These are phyloP conservation scores for Ganoderma leucocontextum DNA, from an alignment of 1,284 basidiomycete species.

Conservation along the genomic window DNA sequence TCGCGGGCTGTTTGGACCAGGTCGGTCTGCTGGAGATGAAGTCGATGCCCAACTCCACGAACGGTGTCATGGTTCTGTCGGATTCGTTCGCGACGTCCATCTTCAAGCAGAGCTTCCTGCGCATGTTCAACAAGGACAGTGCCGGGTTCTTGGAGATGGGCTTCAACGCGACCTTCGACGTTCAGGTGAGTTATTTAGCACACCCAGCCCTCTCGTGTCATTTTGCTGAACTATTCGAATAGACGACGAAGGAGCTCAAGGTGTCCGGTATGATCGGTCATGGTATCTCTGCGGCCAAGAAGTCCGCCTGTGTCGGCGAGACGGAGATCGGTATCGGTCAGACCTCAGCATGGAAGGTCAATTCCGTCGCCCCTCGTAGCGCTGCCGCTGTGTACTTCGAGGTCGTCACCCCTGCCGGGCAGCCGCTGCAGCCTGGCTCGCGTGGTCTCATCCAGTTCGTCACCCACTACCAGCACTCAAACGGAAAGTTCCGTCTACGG, in stretches of 20 bases:
- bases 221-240: conserved; percentile 12
- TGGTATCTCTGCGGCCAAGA: conserved; percentile 96
- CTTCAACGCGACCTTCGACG: conserved; percentile 99
- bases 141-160: conserved; percentile 96
- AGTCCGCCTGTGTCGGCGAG: conserved; percentile 96
- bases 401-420: conserved; percentile 98
- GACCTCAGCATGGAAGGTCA: conserved; percentile 99
- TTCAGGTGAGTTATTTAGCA: conserved; percentile 68
- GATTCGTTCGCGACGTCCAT: conserved; percentile 99
- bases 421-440: conserved; percentile 90
- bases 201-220: conserved; percentile 7
- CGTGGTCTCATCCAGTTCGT: conserved; percentile 98
- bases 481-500: conserved; percentile 92
- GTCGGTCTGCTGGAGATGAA: conserved; percentile 99
- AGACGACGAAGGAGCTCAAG: conserved; percentile 99
- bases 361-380: conserved; percentile 89
- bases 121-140: conserved; percentile 94
- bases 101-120: conserved; percentile 98
- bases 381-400: conserved; percentile 97
- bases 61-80: conserved; percentile 95
- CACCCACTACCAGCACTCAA: conserved; percentile 98
- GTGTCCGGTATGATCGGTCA: conserved; percentile 99
- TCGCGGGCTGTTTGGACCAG: conserved; percentile 98
- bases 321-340: conserved; percentile 99
- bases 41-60: conserved; percentile 93